Evolutionary conservation across 2,329 filamentous ascomycete genomes (phyloP), one percentile per base, ranked within the genome.

Genomic region (Botrytis pseudocinerea): DNA sequence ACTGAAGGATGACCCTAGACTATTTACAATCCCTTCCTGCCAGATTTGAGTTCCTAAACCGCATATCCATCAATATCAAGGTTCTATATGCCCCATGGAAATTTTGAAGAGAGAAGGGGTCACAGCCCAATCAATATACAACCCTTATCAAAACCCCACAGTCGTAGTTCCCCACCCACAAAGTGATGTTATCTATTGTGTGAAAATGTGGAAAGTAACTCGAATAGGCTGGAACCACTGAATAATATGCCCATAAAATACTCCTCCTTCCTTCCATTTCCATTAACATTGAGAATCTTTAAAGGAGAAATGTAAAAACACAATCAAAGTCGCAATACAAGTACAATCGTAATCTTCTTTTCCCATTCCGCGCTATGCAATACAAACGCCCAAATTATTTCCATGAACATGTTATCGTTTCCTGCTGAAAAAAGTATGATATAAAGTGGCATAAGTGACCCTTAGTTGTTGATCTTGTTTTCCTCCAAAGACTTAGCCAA

Each of bases 401-500:
- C n/a, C 68, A 70, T 46, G 44, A 40, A 62, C 42, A 68, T 46
- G 57, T 38, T 48, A 63, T 63, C 51, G 38, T 64, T 70, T 46
- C 35, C 22, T 38, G 65, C 65, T 16, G 48, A 54, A 57, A 48
- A 68, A 60, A 60, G 40, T 57, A 57, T 65, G 35, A 71, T 71
- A 57, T 40, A 54, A 57, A 20, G 38, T 40, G 20, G 28, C 20
- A 51, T 28, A 14, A 65, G 40, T 28, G 46, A 32, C 32, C n/a
- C 35, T 72, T 51, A 68, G 44, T 66, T 72, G 35, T 72, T 54
- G 35, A 59, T 16, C 59, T 70, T 70, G 60, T 73, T 70, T 38
- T 69, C 73, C 40, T 76, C 73, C 62, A 74, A 59, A 20, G 48
- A 60, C 38, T 59, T 60, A 12, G 81, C 81, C 71, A 90, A 78